phyloP scores from a whole-genome alignment of 495 filamentous ascomycete species.

The Xylaria venustula region DNA sequence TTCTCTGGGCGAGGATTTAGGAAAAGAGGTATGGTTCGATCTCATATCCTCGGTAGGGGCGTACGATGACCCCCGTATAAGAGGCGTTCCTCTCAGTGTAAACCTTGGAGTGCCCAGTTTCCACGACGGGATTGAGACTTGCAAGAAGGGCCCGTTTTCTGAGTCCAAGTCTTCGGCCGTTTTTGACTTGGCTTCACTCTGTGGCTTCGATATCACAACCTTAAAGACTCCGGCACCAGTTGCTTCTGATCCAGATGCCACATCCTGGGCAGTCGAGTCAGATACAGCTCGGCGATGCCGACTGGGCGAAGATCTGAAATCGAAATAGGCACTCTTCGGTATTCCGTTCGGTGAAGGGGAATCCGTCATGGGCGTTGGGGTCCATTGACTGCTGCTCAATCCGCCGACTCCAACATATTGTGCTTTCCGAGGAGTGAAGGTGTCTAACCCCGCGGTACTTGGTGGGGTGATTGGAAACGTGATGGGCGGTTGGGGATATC shows the following conservation, averaged over 20 bases:
- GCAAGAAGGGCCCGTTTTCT: conserved; percentile 56
- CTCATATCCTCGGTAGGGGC: conserved; percentile 52
- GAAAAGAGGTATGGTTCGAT: conserved; percentile 44
- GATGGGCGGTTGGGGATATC: conserved; percentile 58
- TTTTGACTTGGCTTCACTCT: conserved; percentile 56
- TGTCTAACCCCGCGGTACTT: conserved; percentile 53
- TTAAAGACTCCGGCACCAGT: conserved; percentile 66
- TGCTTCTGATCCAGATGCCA: conserved; percentile 49
- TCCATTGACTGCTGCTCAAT: conserved; percentile 36
- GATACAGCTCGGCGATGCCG: conserved; percentile 49
- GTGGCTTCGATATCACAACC: conserved; percentile 79
- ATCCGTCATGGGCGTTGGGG: conserved; percentile 31
- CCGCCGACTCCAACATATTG: conserved; percentile 43
- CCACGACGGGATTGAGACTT: conserved; percentile 85
- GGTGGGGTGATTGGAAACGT: conserved; percentile 59
- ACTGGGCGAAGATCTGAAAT: conserved; percentile 19
- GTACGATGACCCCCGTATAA: conserved; percentile 73
- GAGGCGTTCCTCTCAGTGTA: conserved; percentile 72
- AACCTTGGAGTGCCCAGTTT: conserved; percentile 81
- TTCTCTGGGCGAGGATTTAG: conserved; percentile 27
- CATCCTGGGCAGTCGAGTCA: conserved; percentile 46
- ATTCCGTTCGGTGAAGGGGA: conserved; percentile 29
- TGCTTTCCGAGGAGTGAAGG: conserved; percentile 34
- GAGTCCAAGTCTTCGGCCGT: conserved; percentile 58
- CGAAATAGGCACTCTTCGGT: conserved; percentile 30